Conservation (phyloP, 345 rosid genomes). For the Trapa incisa region DNA sequence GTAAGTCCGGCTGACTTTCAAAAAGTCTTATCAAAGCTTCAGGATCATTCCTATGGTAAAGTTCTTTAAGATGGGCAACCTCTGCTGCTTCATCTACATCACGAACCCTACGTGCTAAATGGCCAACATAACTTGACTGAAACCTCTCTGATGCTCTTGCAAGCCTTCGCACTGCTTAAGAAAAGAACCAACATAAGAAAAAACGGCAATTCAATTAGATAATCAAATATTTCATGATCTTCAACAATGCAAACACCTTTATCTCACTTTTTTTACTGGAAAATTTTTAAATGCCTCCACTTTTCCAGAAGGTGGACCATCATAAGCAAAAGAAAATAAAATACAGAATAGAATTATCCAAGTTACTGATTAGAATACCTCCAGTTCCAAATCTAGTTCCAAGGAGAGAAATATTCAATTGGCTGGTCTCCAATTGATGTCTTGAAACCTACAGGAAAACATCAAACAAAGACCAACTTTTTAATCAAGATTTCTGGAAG, state of each 20-base stretch:
- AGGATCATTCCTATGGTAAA: conserved; percentile 66
- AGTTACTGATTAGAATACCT: conserved; percentile 23
- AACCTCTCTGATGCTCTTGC: conserved; percentile 29
- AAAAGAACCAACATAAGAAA: background rate
- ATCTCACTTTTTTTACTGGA: no score
- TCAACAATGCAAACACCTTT: background rate
- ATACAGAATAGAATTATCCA: background rate
- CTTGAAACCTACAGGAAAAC: conserved; percentile 36
- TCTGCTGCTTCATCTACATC: conserved; percentile 62
- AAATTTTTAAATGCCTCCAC: no score
- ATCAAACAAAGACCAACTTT: background rate
- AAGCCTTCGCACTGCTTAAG: conserved; percentile 22
- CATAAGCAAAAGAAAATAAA: background rate
- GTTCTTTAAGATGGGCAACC: conserved; percentile 60
- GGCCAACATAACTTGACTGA: conserved; percentile 64
- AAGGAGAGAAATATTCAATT: conserved; percentile 23
- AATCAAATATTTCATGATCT: background rate
- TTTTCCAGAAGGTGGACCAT: background rate
- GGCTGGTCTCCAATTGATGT: conserved; percentile 33
- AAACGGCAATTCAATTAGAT: background rate
- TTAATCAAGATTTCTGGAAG: background rate
- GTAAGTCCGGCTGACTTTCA: conserved; percentile 70
- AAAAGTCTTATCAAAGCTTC: conserved; percentile 74
- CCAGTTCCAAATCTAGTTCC: conserved; percentile 23
- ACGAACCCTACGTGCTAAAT: conserved; percentile 61